Conservation (phyloP, 495 filamentous ascomycete genomes). For the Parmelia sp. region DNA sequence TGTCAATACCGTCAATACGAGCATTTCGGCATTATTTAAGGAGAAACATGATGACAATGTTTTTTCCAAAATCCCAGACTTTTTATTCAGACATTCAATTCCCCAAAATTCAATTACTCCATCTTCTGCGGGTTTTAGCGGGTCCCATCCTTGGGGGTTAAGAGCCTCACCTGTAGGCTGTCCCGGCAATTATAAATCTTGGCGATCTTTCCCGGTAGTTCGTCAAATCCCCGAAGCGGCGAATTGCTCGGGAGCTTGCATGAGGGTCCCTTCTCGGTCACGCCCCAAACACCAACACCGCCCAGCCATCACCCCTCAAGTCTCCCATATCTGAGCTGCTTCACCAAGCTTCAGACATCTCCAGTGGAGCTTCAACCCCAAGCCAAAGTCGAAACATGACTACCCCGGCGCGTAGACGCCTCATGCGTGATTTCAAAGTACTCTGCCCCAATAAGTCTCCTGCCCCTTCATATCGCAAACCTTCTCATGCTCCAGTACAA, state of each 20-base stretch:
- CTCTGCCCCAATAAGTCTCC: constrained; percentile 25
- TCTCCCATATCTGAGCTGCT: neutral
- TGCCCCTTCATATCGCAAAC: constrained; percentile 5
- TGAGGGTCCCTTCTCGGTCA: neutral
- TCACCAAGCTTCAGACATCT: neutral
- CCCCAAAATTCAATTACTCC: no score
- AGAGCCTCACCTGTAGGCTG: neutral
- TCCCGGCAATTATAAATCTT: neutral
- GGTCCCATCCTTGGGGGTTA: no score
- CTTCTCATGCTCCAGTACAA: neutral
- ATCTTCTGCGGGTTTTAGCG: no score
- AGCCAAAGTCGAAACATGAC: constrained; percentile 54
- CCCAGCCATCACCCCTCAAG: neutral
- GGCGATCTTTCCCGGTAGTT: neutral
- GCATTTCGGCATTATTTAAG: neutral
- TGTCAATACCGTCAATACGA: no score
- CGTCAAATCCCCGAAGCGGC: constrained; percentile 7
- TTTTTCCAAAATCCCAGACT: no score
- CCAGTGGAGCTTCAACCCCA: neutral
- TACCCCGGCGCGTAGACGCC: constrained; percentile 83
- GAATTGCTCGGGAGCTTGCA: neutral
- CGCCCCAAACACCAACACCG: constrained; percentile 3
- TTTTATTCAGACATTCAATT: neutral
- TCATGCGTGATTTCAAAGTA: constrained; percentile 99
- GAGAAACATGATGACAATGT: neutral